A percentile compares a stretch with the other conserved stretches of the same genome.
These are phyloP conservation scores for Verticillium albo-atrum DNA, from an alignment of 2,329 filamentous ascomycete genomes.

Conservation along the genomic window DNA sequence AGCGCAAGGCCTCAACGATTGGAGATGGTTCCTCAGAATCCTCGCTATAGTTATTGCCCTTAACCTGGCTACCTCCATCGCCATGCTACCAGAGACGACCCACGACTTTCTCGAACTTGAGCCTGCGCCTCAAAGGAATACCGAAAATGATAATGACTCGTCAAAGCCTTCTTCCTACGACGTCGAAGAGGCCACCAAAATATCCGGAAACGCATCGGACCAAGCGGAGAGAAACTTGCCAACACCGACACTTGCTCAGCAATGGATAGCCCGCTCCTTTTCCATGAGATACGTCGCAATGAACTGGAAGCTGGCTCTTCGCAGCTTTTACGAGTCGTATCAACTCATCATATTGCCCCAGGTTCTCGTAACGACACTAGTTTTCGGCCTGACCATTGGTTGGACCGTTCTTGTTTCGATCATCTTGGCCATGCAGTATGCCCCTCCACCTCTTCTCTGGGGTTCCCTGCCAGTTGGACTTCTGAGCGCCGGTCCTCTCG, in stretches of 20 bases:
- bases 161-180: too few species aligned
- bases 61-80: constrained; percentile 9
- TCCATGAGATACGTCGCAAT: constrained; percentile 4
- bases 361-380: constrained; percentile 5
- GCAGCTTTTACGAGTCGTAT: not conserved
- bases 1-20: constrained; percentile 7
- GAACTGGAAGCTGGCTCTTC: constrained; percentile 4
- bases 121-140: not conserved
- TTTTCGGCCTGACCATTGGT: constrained; percentile 9
- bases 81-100: constrained; percentile 15
- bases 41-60: constrained; percentile 9
- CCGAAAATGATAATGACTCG: too few species aligned
- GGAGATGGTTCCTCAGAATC: constrained; percentile 15
- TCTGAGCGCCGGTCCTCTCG: constrained; percentile 3
- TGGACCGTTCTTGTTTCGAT: constrained; percentile 6
- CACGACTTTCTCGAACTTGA: not conserved
- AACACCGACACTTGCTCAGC: not conserved
- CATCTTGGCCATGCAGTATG: constrained; percentile 2
- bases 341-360: constrained; percentile 5
- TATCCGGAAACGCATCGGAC: too few species aligned
- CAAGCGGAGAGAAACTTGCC: not conserved
- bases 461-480: constrained; percentile 4
- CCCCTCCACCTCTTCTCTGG: constrained; percentile 5
- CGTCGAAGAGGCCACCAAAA: too few species aligned
- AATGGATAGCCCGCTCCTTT: constrained; percentile 8